Base-by-base conservation (phyloP, 2,329 filamentous ascomycete genomes). In the Anthostomella pinea region DNA sequence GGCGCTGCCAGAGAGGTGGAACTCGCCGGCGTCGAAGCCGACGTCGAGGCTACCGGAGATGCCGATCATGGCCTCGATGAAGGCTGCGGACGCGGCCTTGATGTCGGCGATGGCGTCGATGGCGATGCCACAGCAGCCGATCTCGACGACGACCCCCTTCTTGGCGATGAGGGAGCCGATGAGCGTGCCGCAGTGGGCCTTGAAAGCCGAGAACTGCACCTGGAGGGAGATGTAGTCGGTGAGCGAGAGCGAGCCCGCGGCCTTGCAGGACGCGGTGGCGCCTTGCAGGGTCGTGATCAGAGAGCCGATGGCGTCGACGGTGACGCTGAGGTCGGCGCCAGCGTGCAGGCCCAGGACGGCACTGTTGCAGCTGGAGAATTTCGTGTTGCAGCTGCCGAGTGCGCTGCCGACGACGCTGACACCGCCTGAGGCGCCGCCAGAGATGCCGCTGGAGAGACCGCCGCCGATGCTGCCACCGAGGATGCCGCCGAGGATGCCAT, bases 1-100 rank as follows among this genome's bases (percentile, higher is more conserved):
- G 39, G 59, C 33, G 35, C 33, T 51, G 30, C 49, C 56, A 19
- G 11, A 10, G 5, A 63, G 48, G 18, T 16, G 18, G 28, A 41
- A 35, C 30, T 20, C 26, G n/a, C 21, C 23, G n/a, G 19, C 15
- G 30, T 20, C 20, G 13, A 28, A 28, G 17, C 23, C 23, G 15
- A 33, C 35, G 39, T 49, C 48, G 23, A 55, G 37, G 31, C 48
- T 45, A 15, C 38, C 46, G n/a, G 39, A 38, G 30, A 41, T 30
- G 24, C 13, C 33, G 14, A 24, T 25, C 16, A 41, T n/a, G 20
- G 39, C 34, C 18, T 33, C 23, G 25, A 41, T 16, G n/a, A 38
- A 18, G 25, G 34, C 34, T n/a, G n/a, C 30, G 9, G 18, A 19
- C n/a, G 23, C 26, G 16, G 13, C 34, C 21, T 36, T 22, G 28